phyloP scores from a whole-genome alignment of 768 basidiomycete species.

The Albatrellus ellisii region DNA sequence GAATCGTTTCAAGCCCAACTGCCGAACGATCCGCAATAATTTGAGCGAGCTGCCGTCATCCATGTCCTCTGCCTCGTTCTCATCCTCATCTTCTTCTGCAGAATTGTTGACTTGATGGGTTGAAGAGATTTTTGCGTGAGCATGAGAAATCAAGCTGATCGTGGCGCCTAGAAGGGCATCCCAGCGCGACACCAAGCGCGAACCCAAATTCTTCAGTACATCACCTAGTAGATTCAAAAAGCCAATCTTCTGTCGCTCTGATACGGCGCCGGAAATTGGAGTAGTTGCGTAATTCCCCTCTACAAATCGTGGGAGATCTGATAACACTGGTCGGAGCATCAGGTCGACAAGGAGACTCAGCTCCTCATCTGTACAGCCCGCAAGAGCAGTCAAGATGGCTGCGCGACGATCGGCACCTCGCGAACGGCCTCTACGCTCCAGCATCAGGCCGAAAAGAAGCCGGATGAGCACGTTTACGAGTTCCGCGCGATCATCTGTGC shows the following conservation, averaged over 20 bases:
- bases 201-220: constrained; percentile 70
- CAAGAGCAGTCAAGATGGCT: constrained; percentile 62
- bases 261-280: constrained; percentile 21
- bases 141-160: constrained; percentile 48
- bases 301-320: constrained; percentile 8
- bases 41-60: constrained; percentile 6
- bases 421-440: constrained; percentile 60
- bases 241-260: constrained; percentile 64
- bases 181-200: constrained; percentile 59
- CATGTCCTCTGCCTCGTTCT: constrained; percentile 23
- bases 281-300: constrained; percentile 20
- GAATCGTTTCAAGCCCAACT: constrained; percentile 74
- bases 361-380: constrained; percentile 60
- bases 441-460: constrained; percentile 79
- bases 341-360: constrained; percentile 68
- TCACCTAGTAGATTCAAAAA: constrained; percentile 79
- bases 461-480: constrained; percentile 61
- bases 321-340: constrained; percentile 64
- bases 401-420: constrained; percentile 55
- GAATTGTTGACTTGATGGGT: constrained; percentile 18
- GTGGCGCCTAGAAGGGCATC: constrained; percentile 58
- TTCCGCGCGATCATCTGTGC: constrained; percentile 41
- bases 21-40: constrained; percentile 49
- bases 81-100: constrained; percentile 20
- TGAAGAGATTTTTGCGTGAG: constrained; percentile 33